Evolutionary conservation across 148 eudicot species (phyloP).

Genomic region (Rhododendron ovatum): DNA sequence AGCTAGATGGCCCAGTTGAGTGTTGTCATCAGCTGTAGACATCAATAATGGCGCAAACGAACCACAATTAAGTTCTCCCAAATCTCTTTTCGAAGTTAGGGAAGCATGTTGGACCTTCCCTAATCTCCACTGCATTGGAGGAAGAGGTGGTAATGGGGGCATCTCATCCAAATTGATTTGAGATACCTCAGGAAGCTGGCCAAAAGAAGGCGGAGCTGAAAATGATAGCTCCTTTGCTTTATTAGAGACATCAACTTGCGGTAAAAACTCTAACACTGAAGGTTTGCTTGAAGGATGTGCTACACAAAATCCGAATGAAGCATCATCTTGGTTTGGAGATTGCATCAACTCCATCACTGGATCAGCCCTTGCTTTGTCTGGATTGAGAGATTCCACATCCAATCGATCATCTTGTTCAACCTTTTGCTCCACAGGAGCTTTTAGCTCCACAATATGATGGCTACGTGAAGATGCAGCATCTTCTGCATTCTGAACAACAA

Average conservation of each 20-base stretch:
- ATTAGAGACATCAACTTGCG: slow-evolving; percentile 19
- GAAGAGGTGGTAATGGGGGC: slow-evolving; percentile 97
- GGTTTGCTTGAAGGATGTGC: slow-evolving; percentile 23
- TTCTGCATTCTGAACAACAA: not conserved
- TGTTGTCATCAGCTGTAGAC: slow-evolving; percentile 16
- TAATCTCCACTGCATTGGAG: slow-evolving; percentile 93
- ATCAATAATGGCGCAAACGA: slow-evolving; percentile 24
- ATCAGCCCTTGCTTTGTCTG: slow-evolving; percentile 12
- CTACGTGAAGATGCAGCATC: not conserved
- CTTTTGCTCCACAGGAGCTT: slow-evolving; percentile 8
- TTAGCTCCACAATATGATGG: not conserved
- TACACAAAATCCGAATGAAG: slow-evolving; percentile 16
- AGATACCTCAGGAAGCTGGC: slow-evolving; percentile 31
- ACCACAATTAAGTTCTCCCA: slow-evolving; percentile 14
- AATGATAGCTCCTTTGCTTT: slow-evolving; percentile 22
- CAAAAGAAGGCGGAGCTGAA: slow-evolving; percentile 27
- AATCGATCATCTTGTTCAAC: slow-evolving; percentile 5
- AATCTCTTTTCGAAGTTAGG: slow-evolving; percentile 28
- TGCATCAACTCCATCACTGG: slow-evolving; percentile 15
- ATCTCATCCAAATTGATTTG: slow-evolving; percentile 44
- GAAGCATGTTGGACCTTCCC: slow-evolving; percentile 54
- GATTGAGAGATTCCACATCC: not conserved
- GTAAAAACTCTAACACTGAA: slow-evolving; percentile 21
- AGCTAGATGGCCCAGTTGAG: slow-evolving; percentile 9
- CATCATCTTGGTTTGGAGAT: slow-evolving; percentile 15